Base-by-base conservation (phyloP, 2,329 filamentous ascomycete genomes). In the Chaetomium sp. region DNA sequence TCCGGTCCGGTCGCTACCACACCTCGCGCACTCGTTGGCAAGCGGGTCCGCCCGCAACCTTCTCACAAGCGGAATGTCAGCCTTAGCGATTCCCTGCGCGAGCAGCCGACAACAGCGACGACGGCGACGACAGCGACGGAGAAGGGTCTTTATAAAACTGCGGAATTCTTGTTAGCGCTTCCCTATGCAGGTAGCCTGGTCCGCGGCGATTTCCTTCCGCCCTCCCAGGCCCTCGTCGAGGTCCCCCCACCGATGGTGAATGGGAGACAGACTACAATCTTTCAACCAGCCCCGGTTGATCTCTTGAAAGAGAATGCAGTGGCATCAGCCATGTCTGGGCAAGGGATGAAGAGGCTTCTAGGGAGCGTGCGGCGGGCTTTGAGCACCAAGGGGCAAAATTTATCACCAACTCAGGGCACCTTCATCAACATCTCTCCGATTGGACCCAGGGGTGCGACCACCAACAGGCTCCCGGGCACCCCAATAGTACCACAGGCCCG, bases 1-100 rank as follows among this genome's bases (percentile, higher is more conserved):
- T 71, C 78, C 2, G 83, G 82, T 9, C 82, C 81, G 4, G 78
- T 88, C 54, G 86, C 87, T 5, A 81, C 81, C 10, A 87, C 85
- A 3, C 86, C 87, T 4, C 83, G 82, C 62, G 78, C 84, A 1
- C 76, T 88, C 2, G 79, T 82, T 12, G 85, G 85, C 62, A 89
- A 88, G 73, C 82, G 85, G 19, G 80, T 85, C 8, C 83, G 86
- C 19, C 83, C 86, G 23, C 78, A 78, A 13, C 75, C 80, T 49
- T 76, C 78, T 10, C 93, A 97, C 77, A 93, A 92, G 76, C 88
- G 93, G 25, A 96, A 91, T 73, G 92, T 89, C 57, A 97, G 93
- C 74, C 89, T 95, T 71, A 91, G 90, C 0, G 92, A 97, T 77
- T 94, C 93, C 1, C 76, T 94, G 59, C 83, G 92, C 70, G 91